Conservation (phyloP, 1,284 basidiomycete species). For the Puccinia hordei region DNA sequence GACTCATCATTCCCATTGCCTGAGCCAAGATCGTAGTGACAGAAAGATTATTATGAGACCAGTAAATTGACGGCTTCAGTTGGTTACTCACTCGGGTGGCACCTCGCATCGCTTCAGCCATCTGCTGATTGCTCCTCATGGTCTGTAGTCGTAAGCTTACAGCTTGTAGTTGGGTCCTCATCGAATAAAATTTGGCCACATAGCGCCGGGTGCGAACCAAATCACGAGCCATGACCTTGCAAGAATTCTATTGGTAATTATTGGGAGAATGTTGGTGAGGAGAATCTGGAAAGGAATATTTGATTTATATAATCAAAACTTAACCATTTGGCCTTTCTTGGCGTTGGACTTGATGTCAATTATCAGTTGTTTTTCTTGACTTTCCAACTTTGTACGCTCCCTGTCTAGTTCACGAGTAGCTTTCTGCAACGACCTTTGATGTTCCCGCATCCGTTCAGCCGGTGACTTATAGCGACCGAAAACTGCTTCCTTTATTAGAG, state of each 20-base stretch:
- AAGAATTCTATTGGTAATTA: conserved; percentile 73
- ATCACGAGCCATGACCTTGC: conserved; percentile 99
- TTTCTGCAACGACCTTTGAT: conserved; percentile 91
- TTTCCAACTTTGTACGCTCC: conserved; percentile 89
- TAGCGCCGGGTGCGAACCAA: conserved; percentile 92
- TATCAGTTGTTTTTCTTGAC: conserved; percentile 67
- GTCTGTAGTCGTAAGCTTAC: conserved; percentile 95
- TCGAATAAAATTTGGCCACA: conserved; percentile 97
- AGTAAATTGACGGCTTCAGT: background rate
- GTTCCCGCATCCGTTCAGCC: conserved; percentile 90
- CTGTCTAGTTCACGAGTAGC: conserved; percentile 96
- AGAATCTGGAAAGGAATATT: background rate
- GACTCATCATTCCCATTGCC: conserved; percentile 99
- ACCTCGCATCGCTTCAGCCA: conserved; percentile 99
- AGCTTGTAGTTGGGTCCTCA: conserved; percentile 97
- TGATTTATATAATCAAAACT: conserved; percentile 2
- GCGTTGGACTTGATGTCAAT: conserved; percentile 94
- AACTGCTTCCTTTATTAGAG: conserved; percentile 73
- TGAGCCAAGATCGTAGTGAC: conserved; percentile 58
- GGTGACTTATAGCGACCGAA: conserved; percentile 93
- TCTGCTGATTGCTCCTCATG: conserved; percentile 92
- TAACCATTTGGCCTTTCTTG: conserved; percentile 90
- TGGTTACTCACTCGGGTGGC: conserved; percentile 76
- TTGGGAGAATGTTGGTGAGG: background rate
- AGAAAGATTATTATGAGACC: background rate